phyloP scores from a whole-genome alignment of 768 basidiomycete species.

The Crepidotus variabilis region DNA sequence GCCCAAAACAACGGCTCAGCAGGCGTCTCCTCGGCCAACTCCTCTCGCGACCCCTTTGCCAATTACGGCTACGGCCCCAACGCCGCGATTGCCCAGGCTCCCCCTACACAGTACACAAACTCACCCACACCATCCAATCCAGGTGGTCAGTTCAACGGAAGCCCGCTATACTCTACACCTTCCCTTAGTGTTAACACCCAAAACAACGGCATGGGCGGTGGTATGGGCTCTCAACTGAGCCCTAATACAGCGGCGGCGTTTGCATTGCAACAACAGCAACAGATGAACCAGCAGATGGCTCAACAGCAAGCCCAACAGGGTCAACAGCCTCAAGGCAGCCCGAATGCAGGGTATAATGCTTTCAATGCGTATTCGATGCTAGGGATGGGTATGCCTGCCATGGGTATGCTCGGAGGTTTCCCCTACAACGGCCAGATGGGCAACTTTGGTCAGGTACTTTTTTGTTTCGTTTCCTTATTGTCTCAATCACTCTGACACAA shows the following conservation, averaged over 20 bases:
- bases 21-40: conserved; percentile 22
- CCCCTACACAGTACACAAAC: conserved; percentile 34
- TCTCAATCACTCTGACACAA: conserved; percentile 6
- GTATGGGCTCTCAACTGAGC: conserved; percentile 58
- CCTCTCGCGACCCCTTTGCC: conserved; percentile 68
- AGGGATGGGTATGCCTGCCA: conserved; percentile 74
- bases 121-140: conserved; percentile 39
- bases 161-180: conserved; percentile 71
- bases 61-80: conserved; percentile 87
- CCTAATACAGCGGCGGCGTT: conserved; percentile 62
- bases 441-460: conserved; percentile 58
- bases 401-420: conserved; percentile 71
- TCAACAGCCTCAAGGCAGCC: conserved; percentile 35
- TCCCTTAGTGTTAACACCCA: conserved; percentile 66
- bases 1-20: conserved; percentile 32
- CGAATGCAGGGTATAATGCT: conserved; percentile 50
- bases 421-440: conserved; percentile 70
- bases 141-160: conserved; percentile 38
- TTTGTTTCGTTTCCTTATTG: conserved; percentile 7
- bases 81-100: conserved; percentile 56
- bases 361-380: conserved; percentile 76
- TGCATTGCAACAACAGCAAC: conserved; percentile 37
- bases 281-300: conserved; percentile 41
- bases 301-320: conserved; percentile 43
- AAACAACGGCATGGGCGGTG: conserved; percentile 37